Base-by-base conservation (phyloP, 2,329 filamentous ascomycete species). In the Colletotrichum falcatum region DNA sequence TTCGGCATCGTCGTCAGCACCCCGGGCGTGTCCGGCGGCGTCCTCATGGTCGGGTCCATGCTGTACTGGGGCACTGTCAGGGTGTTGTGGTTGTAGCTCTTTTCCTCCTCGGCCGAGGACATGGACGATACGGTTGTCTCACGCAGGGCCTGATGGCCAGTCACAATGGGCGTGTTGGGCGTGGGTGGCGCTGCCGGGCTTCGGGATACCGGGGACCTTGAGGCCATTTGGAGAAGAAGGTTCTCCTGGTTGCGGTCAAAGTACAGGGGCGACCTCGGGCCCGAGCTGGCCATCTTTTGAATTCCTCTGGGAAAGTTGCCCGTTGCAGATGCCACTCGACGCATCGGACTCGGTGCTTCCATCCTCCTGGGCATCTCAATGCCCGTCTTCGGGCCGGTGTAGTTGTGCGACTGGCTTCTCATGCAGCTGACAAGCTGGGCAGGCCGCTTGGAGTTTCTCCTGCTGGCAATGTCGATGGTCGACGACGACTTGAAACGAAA, bases 21-120 rank as follows among this genome's bases (percentile, higher is more conserved):
- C 20, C 85, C 85, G 0, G 87, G 87, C 1, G 87, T 88, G 5
- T 82, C 84, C 3, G 87, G 87, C 18, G 87, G 87, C 7, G 87
- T 88, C 74, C 85, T 85, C 59, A 88, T 78, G 23, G 83, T 83
- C 26, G 82, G 79, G 71, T 87, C 83, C 28, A 74, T 67, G 63
- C 78, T 77, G 14, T 77, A 68, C 8, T 77, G 70, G 16, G 65
- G 76, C 33, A 73, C 71, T 55, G 76, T 74, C 16, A 76, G 69
- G 35, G 61, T 75, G 37, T 70, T 61, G 16, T 70, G 62, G 73
- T 30, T 61, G 71, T 74, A 66, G 69, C 72, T 20, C 75, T 75
- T 20, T 74, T 75, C 72, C 18, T 81, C 79, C 30, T 83, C 82
- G 12, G 83, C 83, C 0, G 82, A 80, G 5, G 79, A 78, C 62